These are phyloP conservation scores for Aethionema arabicum DNA, from an alignment of 345 rosid species.

Conservation along the genomic window DNA sequence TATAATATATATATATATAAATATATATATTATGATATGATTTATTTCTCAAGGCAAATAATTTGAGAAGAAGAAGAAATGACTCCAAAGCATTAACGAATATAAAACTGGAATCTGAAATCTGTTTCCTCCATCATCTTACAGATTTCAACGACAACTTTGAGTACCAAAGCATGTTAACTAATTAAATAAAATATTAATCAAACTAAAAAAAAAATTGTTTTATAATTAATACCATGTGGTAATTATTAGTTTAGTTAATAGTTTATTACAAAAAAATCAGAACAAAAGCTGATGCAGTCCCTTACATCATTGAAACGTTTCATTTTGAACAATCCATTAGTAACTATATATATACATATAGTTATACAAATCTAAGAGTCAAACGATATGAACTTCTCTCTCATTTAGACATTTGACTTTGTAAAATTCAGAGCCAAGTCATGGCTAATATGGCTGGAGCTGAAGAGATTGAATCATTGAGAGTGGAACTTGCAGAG, in stretches of 20 bases:
- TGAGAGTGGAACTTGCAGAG: constrained; percentile 59
- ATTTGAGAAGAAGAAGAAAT: constrained; percentile 10
- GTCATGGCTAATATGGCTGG: constrained; percentile 54
- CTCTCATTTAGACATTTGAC: constrained; percentile 18
- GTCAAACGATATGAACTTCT: constrained; percentile 18
- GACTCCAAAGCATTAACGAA: constrained; percentile 21
- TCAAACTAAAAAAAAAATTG: neutral
- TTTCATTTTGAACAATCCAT: constrained; percentile 7
- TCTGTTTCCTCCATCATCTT: constrained; percentile 18
- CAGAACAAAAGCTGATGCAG: constrained; percentile 32
- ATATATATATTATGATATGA: neutral
- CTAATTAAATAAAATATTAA: neutral
- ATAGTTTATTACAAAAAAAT: neutral
- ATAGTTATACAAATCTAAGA: neutral
- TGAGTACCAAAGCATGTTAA: constrained; percentile 11
- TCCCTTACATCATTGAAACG: constrained; percentile 33
- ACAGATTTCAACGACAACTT: constrained; percentile 8
- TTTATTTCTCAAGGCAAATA: neutral
- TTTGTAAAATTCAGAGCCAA: constrained; percentile 23
- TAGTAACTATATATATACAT: neutral
- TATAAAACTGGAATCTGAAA: neutral
- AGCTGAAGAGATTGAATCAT: constrained; percentile 63
- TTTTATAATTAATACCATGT: constrained; percentile 5
- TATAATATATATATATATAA: neutral
- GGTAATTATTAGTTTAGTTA: constrained; percentile 8